Conservation (phyloP, 257 asterid genomes). For the Solanum chiquidenum region DNA sequence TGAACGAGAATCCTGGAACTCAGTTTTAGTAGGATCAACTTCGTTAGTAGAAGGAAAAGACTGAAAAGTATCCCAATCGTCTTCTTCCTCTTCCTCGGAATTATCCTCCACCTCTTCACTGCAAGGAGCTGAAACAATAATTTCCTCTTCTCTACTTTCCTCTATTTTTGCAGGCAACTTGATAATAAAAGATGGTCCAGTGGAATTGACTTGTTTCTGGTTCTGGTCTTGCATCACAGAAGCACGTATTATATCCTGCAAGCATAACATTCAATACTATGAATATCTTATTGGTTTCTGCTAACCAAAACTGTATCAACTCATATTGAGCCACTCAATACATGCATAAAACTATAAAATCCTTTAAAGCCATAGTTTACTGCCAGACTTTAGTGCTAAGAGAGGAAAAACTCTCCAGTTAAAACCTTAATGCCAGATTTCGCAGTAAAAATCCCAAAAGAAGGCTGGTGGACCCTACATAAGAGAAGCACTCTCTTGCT, state of each 20-base stretch:
- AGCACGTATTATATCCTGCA: constrained; percentile 86
- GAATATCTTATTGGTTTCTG: not conserved
- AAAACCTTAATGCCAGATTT: not conserved
- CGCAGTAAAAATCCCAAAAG: not conserved
- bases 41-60: constrained; percentile 67
- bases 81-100: constrained; percentile 49
- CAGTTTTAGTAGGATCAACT: constrained; percentile 29
- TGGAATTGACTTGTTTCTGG: constrained; percentile 31
- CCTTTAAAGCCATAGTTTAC: not conserved
- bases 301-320: not conserved
- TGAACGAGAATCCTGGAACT: not conserved
- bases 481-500: not conserved
- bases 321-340: not conserved
- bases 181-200: constrained; percentile 49
- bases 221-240: constrained; percentile 66
- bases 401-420: not conserved
- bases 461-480: not conserved
- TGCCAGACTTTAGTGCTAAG: not conserved
- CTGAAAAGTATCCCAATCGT: constrained; percentile 98
- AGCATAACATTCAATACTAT: constrained; percentile 3
- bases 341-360: not conserved
- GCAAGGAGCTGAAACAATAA: constrained; percentile 20
- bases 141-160: constrained; percentile 18
- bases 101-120: constrained; percentile 27
- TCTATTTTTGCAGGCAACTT: constrained; percentile 57